Conservation (phyloP, 176 grass and related monocot genomes). For the Neostapfia colusana region DNA sequence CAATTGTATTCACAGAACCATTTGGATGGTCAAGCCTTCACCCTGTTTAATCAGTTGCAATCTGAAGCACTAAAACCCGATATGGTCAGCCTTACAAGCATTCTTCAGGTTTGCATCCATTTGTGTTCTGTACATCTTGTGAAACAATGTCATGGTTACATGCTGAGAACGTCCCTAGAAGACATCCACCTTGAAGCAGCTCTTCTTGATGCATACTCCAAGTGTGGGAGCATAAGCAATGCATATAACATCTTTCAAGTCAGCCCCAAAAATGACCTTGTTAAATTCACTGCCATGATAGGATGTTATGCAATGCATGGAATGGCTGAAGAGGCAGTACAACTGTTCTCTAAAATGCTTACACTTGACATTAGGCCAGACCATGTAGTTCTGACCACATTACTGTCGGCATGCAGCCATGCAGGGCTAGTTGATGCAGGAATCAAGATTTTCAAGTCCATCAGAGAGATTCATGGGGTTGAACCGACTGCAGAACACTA, state of each 20-base stretch:
- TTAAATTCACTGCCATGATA: conserved; percentile 70
- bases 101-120: conserved; percentile 62
- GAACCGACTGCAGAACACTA: conserved; percentile 57
- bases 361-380: conserved; percentile 56
- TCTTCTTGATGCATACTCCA: conserved; percentile 64
- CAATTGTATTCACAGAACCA: conserved; percentile 55
- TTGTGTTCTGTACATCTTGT: conserved; percentile 61
- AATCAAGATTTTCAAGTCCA: conserved; percentile 59
- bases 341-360: conserved; percentile 66
- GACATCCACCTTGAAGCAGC: conserved; percentile 60
- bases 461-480: conserved; percentile 50
- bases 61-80: conserved; percentile 50
- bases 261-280: conserved; percentile 55
- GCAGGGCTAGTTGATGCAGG: conserved; percentile 62
- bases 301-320: conserved; percentile 78
- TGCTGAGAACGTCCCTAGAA: conserved; percentile 53
- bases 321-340: conserved; percentile 58
- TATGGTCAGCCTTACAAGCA: conserved; percentile 53
- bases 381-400: conserved; percentile 63
- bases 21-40: conserved; percentile 47
- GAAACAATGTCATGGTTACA: conserved; percentile 71
- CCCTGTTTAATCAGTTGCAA: conserved; percentile 56
- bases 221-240: conserved; percentile 61
- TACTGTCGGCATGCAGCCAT: conserved; percentile 78
- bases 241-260: conserved; percentile 49